A percentile compares a stretch with the other conserved stretches of the same genome.
phyloP scores from a whole-genome alignment of 306 rosid species.

The Styphnolobium japonicum region DNA sequence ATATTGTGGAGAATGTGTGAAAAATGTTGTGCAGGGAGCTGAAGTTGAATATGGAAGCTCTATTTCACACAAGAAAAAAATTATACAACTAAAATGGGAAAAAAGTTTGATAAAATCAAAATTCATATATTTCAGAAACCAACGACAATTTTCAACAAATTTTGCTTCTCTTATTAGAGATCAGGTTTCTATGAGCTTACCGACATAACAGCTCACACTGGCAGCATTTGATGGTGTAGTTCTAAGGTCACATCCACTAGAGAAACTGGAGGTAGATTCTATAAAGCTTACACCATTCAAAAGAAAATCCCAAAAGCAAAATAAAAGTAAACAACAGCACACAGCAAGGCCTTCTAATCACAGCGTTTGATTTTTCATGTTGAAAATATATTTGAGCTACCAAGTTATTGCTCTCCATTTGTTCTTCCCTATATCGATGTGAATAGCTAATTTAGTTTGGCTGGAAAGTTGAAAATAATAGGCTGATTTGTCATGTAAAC shows the following conservation, averaged over 20 bases:
- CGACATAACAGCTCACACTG: conserved; percentile 81
- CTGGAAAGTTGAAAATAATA: no score
- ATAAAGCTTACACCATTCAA: conserved; percentile 32
- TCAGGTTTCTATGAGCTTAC: conserved; percentile 44
- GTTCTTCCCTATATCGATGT: no score
- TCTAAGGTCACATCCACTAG: conserved; percentile 53
- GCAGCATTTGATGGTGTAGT: conserved; percentile 65
- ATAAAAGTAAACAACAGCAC: conserved; percentile 5
- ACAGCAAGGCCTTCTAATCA: neutral
- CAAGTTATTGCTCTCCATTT: no score
- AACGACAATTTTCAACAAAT: no score
- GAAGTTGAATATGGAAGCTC: conserved; percentile 91
- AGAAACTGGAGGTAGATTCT: conserved; percentile 82
- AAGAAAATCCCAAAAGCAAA: conserved; percentile 8
- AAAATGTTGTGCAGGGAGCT: conserved; percentile 78
- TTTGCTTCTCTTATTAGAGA: neutral
- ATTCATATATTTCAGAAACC: no score
- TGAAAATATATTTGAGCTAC: no score
- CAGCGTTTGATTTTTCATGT: no score
- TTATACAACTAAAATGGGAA: no score
- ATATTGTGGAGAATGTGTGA: conserved; percentile 90
- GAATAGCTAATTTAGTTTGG: no score
- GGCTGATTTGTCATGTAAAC: no score
- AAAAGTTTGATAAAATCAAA: no score
- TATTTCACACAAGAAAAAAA: no score